Evolutionary conservation across 1,139 yeast genomes (phyloP).

Genomic region (Torulaspora pretoriensis): DNA sequence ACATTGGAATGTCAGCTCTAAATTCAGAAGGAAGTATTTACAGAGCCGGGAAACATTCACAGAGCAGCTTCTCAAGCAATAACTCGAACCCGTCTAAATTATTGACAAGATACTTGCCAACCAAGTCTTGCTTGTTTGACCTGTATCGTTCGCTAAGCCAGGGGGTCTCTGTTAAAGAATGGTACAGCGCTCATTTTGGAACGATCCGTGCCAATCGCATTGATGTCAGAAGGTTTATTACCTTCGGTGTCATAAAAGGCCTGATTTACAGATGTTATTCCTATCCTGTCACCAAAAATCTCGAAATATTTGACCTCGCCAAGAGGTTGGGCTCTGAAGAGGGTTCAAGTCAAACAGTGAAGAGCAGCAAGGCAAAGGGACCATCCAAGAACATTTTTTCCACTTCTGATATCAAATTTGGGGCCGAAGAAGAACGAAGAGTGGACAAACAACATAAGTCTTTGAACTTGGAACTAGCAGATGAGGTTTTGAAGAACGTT

Average conservation of each 20-base stretch:
- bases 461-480: slow-evolving; percentile 25
- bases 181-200: slow-evolving; percentile 68
- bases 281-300: slow-evolving; percentile 55
- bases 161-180: slow-evolving; percentile 71
- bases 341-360: slow-evolving; percentile 4
- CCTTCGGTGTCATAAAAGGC: slow-evolving; percentile 82
- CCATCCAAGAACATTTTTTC: slow-evolving; percentile 24
- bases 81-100: slow-evolving; percentile 18
- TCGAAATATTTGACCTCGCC: slow-evolving; percentile 25
- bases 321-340: slow-evolving; percentile 7
- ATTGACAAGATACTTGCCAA: slow-evolving; percentile 45
- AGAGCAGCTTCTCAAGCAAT: slow-evolving; percentile 23
- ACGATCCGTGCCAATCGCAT: slow-evolving; percentile 58
- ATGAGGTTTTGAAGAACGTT: slow-evolving; percentile 28
- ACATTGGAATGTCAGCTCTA: slow-evolving; percentile 5
- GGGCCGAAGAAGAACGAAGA: slow-evolving; percentile 12
- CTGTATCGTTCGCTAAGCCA: slow-evolving; percentile 76
- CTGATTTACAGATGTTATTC: slow-evolving; percentile 76
- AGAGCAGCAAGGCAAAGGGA: slow-evolving; percentile 3
- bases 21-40: slow-evolving; percentile 9
- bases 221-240: slow-evolving; percentile 77
- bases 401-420: slow-evolving; percentile 32
- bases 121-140: slow-evolving; percentile 63
- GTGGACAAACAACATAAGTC: slow-evolving; percentile 9
- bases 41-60: slow-evolving; percentile 20